Evolutionary conservation across 495 filamentous ascomycete species (phyloP).

Genomic region (Delitschia confertaspora): DNA sequence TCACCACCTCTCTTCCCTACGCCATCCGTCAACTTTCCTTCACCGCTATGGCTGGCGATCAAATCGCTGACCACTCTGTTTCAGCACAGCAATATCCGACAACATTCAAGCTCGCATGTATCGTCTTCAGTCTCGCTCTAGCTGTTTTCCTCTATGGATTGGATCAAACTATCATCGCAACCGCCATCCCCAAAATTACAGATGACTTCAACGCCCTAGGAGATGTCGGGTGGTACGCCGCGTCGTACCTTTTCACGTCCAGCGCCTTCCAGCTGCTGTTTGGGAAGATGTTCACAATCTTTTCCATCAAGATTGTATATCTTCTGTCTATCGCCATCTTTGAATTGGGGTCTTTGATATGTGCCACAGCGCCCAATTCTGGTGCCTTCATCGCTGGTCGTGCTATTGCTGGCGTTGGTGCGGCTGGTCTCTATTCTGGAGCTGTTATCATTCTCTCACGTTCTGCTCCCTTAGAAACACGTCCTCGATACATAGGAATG

Average conservation of each 20-base stretch:
- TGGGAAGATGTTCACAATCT: conserved; percentile 29
- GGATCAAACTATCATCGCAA: conserved; percentile 28
- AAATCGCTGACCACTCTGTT: too few species aligned
- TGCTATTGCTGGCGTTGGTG: conserved; percentile 26
- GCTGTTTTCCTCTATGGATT: too few species aligned
- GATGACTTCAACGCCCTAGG: conserved; percentile 24
- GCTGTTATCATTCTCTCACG: conserved; percentile 7
- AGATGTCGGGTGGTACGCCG: conserved; percentile 33
- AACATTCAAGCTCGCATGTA: too few species aligned
- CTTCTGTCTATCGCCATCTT: conserved; percentile 25
- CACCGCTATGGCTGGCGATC: too few species aligned
- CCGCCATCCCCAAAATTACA: conserved; percentile 30
- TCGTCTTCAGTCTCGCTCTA: too few species aligned
- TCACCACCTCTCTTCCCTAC: too few species aligned
- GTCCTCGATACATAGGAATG: conserved; percentile 38
- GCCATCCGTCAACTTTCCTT: too few species aligned
- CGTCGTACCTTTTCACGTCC: conserved; percentile 25
- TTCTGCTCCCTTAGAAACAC: conserved; percentile 4
- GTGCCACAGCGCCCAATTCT: conserved; percentile 25
- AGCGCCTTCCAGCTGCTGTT: conserved; percentile 25
- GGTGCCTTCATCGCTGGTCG: conserved; percentile 25
- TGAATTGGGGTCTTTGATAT: conserved; percentile 21
- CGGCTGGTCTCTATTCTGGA: conserved; percentile 24
- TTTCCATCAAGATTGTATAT: conserved; percentile 23
- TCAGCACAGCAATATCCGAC: too few species aligned